A percentile compares a stretch with the other conserved stretches of the same genome.
phyloP scores from a whole-genome alignment of 1,139 yeast species.

The Magnusiomyces suaveolens region DNA sequence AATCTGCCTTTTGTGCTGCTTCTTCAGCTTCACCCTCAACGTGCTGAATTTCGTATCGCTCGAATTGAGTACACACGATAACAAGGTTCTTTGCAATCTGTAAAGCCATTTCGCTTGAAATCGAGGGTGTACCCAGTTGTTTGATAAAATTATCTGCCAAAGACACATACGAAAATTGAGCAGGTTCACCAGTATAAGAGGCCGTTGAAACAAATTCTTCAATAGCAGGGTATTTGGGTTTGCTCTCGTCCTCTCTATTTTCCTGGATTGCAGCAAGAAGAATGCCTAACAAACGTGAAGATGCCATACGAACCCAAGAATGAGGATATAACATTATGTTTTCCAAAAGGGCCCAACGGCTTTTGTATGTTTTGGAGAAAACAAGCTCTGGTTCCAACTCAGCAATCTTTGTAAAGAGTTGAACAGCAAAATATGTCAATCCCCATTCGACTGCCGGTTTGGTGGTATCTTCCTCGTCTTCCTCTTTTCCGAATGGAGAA shows the following conservation, averaged over 20 bases:
- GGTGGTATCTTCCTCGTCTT: not conserved
- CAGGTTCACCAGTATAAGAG: not conserved
- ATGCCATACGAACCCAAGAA: conserved; percentile 73
- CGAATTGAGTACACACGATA: conserved; percentile 55
- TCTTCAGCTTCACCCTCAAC: conserved; percentile 20
- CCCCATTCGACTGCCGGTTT: conserved; percentile 49
- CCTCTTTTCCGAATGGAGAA: conserved; percentile 3
- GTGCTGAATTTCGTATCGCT: conserved; percentile 28
- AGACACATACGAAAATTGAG: not conserved
- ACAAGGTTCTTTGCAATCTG: conserved; percentile 64
- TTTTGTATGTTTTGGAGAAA: conserved; percentile 27
- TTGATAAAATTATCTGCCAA: conserved; percentile 44
- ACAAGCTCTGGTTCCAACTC: conserved; percentile 22
- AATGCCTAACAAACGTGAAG: conserved; percentile 53
- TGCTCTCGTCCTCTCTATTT: conserved; percentile 6
- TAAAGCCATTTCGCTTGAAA: conserved; percentile 54
- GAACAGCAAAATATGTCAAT: conserved; percentile 56
- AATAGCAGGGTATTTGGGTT: conserved; percentile 10
- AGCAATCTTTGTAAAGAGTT: conserved; percentile 37
- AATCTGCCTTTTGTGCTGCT: conserved; percentile 8
- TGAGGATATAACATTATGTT: conserved; percentile 71
- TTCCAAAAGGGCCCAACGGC: conserved; percentile 46
- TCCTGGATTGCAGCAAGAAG: conserved; percentile 38
- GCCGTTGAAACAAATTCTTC: conserved; percentile 25
- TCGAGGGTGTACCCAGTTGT: conserved; percentile 70